Evolutionary conservation across 2,329 filamentous ascomycete species (phyloP).

Genomic region (Penicillium sp.): DNA sequence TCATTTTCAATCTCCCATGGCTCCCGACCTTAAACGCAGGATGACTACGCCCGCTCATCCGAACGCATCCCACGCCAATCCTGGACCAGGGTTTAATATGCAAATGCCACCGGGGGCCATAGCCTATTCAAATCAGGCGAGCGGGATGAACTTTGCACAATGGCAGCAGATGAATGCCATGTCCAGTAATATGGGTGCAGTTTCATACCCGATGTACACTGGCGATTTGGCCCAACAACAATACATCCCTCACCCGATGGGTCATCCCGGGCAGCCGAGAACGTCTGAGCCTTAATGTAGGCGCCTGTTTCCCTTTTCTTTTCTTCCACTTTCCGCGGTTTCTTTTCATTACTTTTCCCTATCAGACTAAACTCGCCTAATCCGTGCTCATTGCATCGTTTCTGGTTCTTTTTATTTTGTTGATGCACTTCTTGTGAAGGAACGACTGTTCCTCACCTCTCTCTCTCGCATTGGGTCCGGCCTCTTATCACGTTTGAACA

Average conservation of each 20-base stretch:
- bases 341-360: neutral
- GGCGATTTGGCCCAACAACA: conserved; percentile 24
- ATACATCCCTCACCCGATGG: conserved; percentile 26
- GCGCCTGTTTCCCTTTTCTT: neutral
- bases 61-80: conserved; percentile 22
- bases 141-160: conserved; percentile 23
- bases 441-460: neutral
- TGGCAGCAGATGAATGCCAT: conserved; percentile 29
- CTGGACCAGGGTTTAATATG: conserved; percentile 20
- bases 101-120: conserved; percentile 22
- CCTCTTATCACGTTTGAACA: conserved; percentile 15
- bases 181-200: conserved; percentile 24
- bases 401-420: no score
- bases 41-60: conserved; percentile 33
- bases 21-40: conserved; percentile 31
- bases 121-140: conserved; percentile 25
- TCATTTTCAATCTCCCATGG: conserved; percentile 26
- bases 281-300: conserved; percentile 22
- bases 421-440: no score
- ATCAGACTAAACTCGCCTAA: neutral
- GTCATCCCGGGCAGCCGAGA: conserved; percentile 23
- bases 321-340: neutral
- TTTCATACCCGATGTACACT: conserved; percentile 31
- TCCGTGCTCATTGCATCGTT: neutral
- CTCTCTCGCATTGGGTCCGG: conserved; percentile 5